Evolutionary conservation across 768 basidiomycete species (phyloP).

Genomic region (Clitopilus hobsonii): DNA sequence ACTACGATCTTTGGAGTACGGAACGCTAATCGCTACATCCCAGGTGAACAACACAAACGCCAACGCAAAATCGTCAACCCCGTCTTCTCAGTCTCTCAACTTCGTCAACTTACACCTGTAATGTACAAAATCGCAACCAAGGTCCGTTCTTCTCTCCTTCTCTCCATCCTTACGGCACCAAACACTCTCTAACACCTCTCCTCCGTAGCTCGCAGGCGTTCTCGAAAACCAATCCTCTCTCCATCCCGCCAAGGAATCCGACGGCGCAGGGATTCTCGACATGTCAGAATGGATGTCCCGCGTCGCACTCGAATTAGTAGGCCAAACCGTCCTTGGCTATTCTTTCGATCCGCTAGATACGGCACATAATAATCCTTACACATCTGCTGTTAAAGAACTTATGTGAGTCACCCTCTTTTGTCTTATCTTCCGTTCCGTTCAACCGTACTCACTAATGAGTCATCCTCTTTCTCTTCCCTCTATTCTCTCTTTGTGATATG

Average conservation of each 20-base stretch:
- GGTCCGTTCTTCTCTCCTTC: too few species aligned
- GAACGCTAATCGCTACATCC: neutral
- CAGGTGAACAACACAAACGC: constrained; percentile 38
- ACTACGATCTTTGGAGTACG: too few species aligned
- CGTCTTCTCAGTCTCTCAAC: constrained; percentile 40
- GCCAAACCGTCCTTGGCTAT: constrained; percentile 38
- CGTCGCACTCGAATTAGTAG: constrained; percentile 38
- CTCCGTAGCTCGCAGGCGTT: constrained; percentile 25
- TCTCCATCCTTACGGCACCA: too few species aligned
- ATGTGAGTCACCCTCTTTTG: constrained; percentile 27
- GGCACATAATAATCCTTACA: constrained; percentile 37
- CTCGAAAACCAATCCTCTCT: constrained; percentile 18
- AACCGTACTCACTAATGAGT: too few species aligned
- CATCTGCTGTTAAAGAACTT: constrained; percentile 38
- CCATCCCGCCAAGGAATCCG: constrained; percentile 1
- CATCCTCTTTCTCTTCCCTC: too few species aligned
- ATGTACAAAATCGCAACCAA: constrained; percentile 41
- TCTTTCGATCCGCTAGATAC: constrained; percentile 44
- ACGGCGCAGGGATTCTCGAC: constrained; percentile 25
- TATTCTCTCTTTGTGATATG: too few species aligned
- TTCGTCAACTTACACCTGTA: constrained; percentile 38
- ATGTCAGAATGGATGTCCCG: constrained; percentile 45
- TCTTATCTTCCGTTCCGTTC: neutral
- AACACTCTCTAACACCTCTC: too few species aligned
- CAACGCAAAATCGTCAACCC: constrained; percentile 46